These are phyloP conservation scores for Ministeria vibrans DNA, from an alignment of 78 protist species.

Conservation along the genomic window DNA sequence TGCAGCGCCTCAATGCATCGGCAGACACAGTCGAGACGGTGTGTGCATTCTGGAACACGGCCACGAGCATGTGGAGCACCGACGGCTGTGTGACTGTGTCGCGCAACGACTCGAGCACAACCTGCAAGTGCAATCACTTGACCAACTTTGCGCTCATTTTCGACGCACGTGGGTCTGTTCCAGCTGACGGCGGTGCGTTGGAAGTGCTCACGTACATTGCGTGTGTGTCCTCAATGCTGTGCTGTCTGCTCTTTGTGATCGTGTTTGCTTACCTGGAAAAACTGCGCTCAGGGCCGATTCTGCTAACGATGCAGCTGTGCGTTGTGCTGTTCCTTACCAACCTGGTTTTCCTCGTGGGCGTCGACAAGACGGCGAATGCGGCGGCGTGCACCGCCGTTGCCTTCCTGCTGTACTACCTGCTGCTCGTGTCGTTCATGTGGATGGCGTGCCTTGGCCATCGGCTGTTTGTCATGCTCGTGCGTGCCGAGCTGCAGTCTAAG, in stretches of 20 bases:
- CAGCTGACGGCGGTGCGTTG: background rate
- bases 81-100: background rate
- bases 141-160: background rate
- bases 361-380: background rate
- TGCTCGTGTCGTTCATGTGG: background rate
- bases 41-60: background rate
- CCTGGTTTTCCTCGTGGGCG: background rate
- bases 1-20: too few species aligned
- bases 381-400: conserved; percentile 1
- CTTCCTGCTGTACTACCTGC: background rate
- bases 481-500: background rate
- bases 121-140: background rate
- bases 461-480: background rate
- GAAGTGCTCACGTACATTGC: background rate
- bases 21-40: too few species aligned
- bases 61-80: background rate
- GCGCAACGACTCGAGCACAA: background rate
- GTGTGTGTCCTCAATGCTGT: background rate
- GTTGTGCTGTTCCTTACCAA: background rate
- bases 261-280: background rate
- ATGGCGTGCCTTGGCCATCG: background rate
- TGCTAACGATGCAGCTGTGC: background rate
- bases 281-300: background rate
- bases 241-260: background rate
- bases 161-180: background rate